Base-by-base conservation (phyloP, 805 yeast genomes). In the Metschnikowia amazonensis region DNA sequence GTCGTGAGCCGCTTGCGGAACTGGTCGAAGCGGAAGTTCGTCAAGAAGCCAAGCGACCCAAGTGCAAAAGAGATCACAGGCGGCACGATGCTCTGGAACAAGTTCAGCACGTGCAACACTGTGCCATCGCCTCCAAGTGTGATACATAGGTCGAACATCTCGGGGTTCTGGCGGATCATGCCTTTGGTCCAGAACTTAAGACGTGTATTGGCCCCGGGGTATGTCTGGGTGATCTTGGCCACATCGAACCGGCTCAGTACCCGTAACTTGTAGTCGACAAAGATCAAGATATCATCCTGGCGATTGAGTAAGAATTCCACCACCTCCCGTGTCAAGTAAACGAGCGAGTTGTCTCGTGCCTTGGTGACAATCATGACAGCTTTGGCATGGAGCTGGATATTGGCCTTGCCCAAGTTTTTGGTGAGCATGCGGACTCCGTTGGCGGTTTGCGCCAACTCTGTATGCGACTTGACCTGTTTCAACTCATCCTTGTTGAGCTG, bases 291-390 rank as follows among this genome's bases (percentile, higher is more conserved):
- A 38, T 64, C 69, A 30, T 58, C 57, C 25, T 65, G 62, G 20
- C 66, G 53, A 13, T 64, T 52, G 31, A 89, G 61, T 24, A 89
- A 63, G 92, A 94, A 89, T 56, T 81, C 88, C 1, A 88, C 82
- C 52, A 89, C 70, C 57, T 86, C 94, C 46, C 92, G 72, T 0
- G 96, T 86, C 37, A 88, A 67, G 57, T 79, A 82, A 5, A 86
- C 80, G 43, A 89, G 67, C 5, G 89, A 81, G 55, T 85, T 82
- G 60, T 89, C 97, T 44, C 95, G 74, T 1, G 95, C 94, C 63
- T 89, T 89, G n/a, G 96, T 89, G 16, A 89, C 89, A 11, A 89
- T 79, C 80, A 89, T 75, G 16, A 89, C 79, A 14, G 86, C 80
- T 36, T 76, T 75, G 16, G 86, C 81, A 45, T 84, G 82, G 17